Evolutionary conservation across 208 protist genomes (phyloP).

Genomic region (Acanthamoeba healyi): DNA sequence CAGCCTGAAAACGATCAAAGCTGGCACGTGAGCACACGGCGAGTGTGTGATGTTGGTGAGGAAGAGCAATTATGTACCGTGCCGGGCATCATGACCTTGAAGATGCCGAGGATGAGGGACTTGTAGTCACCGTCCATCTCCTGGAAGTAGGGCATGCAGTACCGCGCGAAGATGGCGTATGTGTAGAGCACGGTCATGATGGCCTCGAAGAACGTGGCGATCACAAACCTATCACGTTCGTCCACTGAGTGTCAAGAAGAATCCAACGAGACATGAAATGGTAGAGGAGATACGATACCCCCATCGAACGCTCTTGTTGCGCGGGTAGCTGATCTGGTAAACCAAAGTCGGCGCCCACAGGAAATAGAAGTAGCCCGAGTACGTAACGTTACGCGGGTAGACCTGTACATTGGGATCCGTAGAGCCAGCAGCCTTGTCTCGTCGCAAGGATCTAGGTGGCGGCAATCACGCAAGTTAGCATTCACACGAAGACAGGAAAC

Average conservation of each 20-base stretch:
- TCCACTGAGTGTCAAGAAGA: too few relatives aligned
- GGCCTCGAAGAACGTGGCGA: conserved; percentile 52
- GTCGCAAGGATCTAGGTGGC: conserved; percentile 14
- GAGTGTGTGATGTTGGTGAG: not conserved
- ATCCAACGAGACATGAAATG: too few relatives aligned
- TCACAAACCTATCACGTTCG: too few relatives aligned
- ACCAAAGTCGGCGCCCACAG: conserved; percentile 41
- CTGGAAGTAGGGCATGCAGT: conserved; percentile 56
- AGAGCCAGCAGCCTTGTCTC: not conserved
- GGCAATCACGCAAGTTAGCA: too few relatives aligned
- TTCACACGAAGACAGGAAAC: too few relatives aligned
- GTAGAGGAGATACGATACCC: not conserved
- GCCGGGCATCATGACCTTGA: conserved; percentile 67
- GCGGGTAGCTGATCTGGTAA: conserved; percentile 61
- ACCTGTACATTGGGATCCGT: not conserved
- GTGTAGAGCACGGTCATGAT: conserved; percentile 65
- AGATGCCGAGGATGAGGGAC: conserved; percentile 36
- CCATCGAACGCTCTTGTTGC: conserved; percentile 34
- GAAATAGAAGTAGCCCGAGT: conserved; percentile 54
- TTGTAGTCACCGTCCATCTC: conserved; percentile 36
- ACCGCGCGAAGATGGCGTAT: conserved; percentile 50
- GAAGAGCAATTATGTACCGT: conserved; percentile 5
- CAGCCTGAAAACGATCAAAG: too few relatives aligned
- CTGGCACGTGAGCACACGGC: not conserved
- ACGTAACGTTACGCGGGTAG: conserved; percentile 49